Evolutionary conservation across 2,329 filamentous ascomycete genomes (phyloP), one percentile per base, ranked within the genome.

Genomic region (Knoxdaviesia proteae): DNA sequence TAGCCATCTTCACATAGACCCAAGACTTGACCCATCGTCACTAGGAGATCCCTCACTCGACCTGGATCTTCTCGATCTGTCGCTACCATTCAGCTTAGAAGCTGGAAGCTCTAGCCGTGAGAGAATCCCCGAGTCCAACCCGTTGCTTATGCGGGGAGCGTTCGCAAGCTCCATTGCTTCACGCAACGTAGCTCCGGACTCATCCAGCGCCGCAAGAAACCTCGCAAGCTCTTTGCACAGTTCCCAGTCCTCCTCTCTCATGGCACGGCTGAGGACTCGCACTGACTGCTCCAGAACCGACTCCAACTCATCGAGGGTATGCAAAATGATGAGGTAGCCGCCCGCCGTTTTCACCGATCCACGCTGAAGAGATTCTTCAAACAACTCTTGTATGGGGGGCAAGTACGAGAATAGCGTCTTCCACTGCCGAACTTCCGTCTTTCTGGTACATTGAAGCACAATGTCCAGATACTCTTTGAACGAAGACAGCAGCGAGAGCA

Each of bases 351-450:
- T 96, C 41, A 98, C 65, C 4, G 80, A 83, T 3, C 84, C 86
- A 44, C 83, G 74, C 49, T 80, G 76, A 7, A 98, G 63, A 5
- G 86, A 88, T 57, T 94, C 84, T 57, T 98, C 88, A 51, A 98
- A 98, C 0, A 98, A 69, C 50, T 90, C 82, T 52, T 86, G 80
- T 4, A 88, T 84, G 1, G 88, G 84, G 1, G 90, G 90, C 1
- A 98, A 68, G 52, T 94, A 86, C 5, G 78, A 76, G 57, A 98
- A 98, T 1, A 98, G 67, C 1, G 90, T 94, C 46, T 81, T 77
- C 90, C 90, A 98, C 44, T 84, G 93, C 36, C 88, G 77, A 6
- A 94, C 77, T 55, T 98, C 90, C 0, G 90, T 98, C 60, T 98
- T 98, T 43, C 90, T 80, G 1, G 90, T 94, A 60, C 90, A 98